phyloP scores from a whole-genome alignment of 2,329 filamentous ascomycete genomes.

The Chalaropsis ovoidea region DNA sequence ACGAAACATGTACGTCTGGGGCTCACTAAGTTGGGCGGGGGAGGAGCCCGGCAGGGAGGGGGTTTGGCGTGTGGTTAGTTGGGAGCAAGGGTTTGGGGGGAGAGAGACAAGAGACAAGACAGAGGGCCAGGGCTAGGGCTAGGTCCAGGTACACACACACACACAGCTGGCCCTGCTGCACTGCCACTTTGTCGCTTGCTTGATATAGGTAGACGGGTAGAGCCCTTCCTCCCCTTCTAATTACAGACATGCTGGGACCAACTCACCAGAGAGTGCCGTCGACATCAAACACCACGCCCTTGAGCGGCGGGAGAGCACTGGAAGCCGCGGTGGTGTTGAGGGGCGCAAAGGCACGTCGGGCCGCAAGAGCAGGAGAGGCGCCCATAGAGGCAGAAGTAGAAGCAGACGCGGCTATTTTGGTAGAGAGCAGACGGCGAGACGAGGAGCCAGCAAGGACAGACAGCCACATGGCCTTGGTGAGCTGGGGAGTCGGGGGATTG shows the following conservation, averaged over 20 bases:
- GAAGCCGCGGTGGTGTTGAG: conserved; percentile 35
- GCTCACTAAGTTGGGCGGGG: conserved; percentile 46
- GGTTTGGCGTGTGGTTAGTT: conserved; percentile 8
- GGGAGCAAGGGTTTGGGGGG: background rate
- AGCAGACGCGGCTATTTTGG: conserved; percentile 4
- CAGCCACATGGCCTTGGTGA: background rate
- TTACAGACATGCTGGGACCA: background rate
- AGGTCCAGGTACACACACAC: no score
- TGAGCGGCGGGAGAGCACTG: conserved; percentile 38
- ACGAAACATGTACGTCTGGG: conserved; percentile 90
- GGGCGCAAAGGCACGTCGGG: conserved; percentile 41
- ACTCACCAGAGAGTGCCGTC: conserved; percentile 86
- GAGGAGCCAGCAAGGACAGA: background rate
- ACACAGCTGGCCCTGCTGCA: background rate
- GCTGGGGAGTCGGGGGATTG: no score
- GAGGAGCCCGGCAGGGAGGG: no score
- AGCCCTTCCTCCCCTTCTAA: background rate
- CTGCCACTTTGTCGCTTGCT: background rate
- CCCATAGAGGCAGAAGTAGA: background rate
- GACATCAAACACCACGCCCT: conserved; percentile 75
- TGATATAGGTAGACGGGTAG: background rate
- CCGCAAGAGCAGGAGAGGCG: background rate
- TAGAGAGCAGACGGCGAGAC: conserved; percentile 9
- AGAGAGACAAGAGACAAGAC: no score
- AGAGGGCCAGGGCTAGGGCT: no score